Evolutionary conservation across 495 filamentous ascomycete genomes (phyloP), one percentile per base, ranked within the genome.

Genomic region (Tuber melanosporum): DNA sequence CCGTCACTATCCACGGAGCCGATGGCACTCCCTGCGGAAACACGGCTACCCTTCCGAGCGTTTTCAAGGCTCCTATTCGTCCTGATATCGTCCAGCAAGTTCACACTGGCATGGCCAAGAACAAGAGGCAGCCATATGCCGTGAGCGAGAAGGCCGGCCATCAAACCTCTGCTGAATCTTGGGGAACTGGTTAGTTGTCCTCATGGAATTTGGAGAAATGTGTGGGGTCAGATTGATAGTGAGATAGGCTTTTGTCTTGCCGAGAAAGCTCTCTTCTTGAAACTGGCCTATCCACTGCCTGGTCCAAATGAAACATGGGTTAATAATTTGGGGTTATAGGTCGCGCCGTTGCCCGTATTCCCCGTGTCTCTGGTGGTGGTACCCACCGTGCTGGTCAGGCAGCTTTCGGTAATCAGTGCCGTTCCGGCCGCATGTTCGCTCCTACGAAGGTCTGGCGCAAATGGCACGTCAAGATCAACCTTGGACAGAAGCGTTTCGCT

Each of bases 71-170:
- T 78, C 95, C 96, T 77, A 98, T 99, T 89, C 96, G 95, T 86
- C 93, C 93, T 82, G 95, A 99, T 87, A 97, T 99, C 85, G 96
- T 99, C 83, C 95, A 98, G 90, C 92, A 88, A 77, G 95, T 98
- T 84, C 95, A 99, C 90, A 94, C 93, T 84, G 96, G 96, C 84
- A 97, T 99, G 91, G 94, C 94, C 85, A 99, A 98, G 92, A 99
- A 99, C 91, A 97, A 96, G 91, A 91, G 95, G 86, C 95, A 99
- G 90, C 95, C 95, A 77, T 99, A 99, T 87, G 91, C 95, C 84
- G 95, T 99, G 89, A 97, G 93, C 91, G 94, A 97, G 92, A 99
- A 99, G 91, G 95, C 95, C 85, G 95, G 95, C 88, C 96, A 99
- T 87, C 95, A 99, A 87, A 99, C 95, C 83, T 97, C 94, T 85